Conservation (phyloP, 768 basidiomycete genomes). For the Clitopilus passeckerianus region DNA sequence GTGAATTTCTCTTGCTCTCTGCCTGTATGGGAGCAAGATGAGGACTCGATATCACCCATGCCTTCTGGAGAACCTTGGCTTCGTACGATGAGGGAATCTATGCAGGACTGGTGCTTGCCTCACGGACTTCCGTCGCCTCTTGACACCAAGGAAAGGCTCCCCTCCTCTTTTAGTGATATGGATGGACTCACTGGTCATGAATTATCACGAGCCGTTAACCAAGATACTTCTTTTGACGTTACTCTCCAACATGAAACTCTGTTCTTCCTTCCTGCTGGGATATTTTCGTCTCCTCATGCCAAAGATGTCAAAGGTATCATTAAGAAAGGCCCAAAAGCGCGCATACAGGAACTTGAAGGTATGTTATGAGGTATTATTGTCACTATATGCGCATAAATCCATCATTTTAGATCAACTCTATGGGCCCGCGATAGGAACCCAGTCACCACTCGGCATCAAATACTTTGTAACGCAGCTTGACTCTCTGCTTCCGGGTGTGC, state of each 20-base stretch:
- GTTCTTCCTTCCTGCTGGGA: slow-evolving; percentile 7
- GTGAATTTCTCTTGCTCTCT: slow-evolving; percentile 6
- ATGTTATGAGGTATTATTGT: background rate
- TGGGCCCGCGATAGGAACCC: slow-evolving; percentile 34
- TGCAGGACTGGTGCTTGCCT: background rate
- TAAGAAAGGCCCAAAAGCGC: slow-evolving; percentile 8
- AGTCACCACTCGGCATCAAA: slow-evolving; percentile 32
- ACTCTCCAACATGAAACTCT: slow-evolving; percentile 31
- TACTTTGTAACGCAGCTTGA: slow-evolving; percentile 34
- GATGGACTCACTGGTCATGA: slow-evolving; percentile 36
- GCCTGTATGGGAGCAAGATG: slow-evolving; percentile 14
- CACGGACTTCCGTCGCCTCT: slow-evolving; percentile 2
- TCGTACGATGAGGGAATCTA: slow-evolving; percentile 4
- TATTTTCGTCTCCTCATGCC: background rate
- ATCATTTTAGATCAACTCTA: slow-evolving; percentile 33
- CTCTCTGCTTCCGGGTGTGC: slow-evolving; percentile 39
- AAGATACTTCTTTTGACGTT: slow-evolving; percentile 42
- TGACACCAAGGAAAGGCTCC: slow-evolving; percentile 23
- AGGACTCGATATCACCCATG: background rate
- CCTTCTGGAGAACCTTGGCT: slow-evolving; percentile 12
- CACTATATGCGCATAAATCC: slow-evolving; percentile 1
- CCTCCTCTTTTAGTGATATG: slow-evolving; percentile 34
- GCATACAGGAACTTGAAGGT: slow-evolving; percentile 29
- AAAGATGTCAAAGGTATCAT: background rate
- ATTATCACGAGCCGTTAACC: slow-evolving; percentile 34